Evolutionary conservation across 805 yeast genomes (phyloP), one percentile per base, ranked within the genome.

Genomic region (Myxozyma lipomycoides): DNA sequence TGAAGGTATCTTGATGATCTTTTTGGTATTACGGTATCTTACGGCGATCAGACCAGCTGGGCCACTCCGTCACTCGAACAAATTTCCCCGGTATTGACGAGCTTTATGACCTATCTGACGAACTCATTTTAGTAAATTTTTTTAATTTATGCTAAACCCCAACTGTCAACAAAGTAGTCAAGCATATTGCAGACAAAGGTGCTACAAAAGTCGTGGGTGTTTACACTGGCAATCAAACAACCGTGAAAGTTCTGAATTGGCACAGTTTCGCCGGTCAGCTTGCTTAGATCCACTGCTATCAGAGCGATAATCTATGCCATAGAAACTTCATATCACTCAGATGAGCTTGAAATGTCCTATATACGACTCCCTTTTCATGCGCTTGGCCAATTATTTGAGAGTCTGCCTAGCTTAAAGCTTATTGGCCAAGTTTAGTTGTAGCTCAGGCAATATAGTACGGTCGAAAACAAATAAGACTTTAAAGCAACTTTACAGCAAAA

Each of bases 241-340:
- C 51, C 36, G 18, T 43, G 46, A 22, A 19, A 2, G 10, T n/a
- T 12, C 23, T 19, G 22, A 22, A 15, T 19, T 17, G 28, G 2
- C 15, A 7, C 30, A 3, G 12, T 19, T 25, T 35, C 51, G 1
- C 46, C 46, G 17, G 5, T 21, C 25, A 3, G 19, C 17, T 23
- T 47, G n/a, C 42, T 36, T 6, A 2, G 36, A 19, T 47, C 46
- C 3, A 23, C 36, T 3, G 46, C 43, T 2, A 24, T 47, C 23
- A 22, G 46, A 12, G 51, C 51, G 6, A n/a, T 47, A 23, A 46
- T 36, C 36, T 46, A 47, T 26, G 51, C 51, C 7, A 32, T 47
- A 9, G 49, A 46, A 39, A 42, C 46, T 2, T 5, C 42, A 18
- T 47, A 41, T 23, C 28, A 24, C 1, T 26, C 22, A 23, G 30